Percentiles rank a stretch among this genome's conserved stretches.
These are phyloP conservation scores for Calonectria crousiana DNA, from an alignment of 2,329 filamentous ascomycete genomes.

Conservation along the genomic window DNA sequence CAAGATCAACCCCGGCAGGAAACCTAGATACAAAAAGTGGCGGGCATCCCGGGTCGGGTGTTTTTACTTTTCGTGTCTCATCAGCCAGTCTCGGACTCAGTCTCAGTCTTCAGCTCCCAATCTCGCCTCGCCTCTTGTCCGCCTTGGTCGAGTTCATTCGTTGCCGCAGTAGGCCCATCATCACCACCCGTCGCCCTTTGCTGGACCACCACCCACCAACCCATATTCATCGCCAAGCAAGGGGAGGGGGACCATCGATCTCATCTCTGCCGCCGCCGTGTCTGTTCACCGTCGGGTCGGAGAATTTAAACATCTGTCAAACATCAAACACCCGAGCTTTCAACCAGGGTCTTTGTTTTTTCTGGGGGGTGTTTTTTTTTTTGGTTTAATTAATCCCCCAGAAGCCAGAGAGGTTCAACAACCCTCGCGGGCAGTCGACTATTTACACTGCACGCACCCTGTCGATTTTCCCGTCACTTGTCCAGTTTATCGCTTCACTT, in stretches of 20 bases:
- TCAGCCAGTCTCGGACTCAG: neutral
- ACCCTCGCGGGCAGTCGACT: neutral
- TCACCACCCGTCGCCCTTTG: neutral
- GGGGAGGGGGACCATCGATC: neutral
- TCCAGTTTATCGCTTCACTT: slow-evolving; percentile 1
- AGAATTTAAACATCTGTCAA: slow-evolving; percentile 11
- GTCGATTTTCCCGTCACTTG: neutral
- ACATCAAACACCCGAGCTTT: slow-evolving; percentile 1
- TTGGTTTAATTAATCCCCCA: neutral
- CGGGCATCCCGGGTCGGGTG: slow-evolving; percentile 13
- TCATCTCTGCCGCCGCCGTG: neutral
- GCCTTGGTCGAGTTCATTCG: neutral
- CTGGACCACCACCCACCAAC: neutral
- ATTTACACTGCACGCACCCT: neutral
- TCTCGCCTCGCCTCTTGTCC: neutral
- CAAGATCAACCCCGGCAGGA: neutral
- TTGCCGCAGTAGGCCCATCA: neutral
- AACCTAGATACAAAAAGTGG: slow-evolving; percentile 12
- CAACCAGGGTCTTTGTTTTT: neutral
- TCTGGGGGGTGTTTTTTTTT: neutral
- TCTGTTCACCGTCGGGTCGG: neutral
- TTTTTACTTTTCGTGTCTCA: slow-evolving; percentile 9
- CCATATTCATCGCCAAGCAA: neutral
- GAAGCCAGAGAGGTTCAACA: neutral
- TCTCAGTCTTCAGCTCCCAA: neutral